Percentiles rank a stretch among this genome's conserved stretches.
Conservation (phyloP, 2,329 filamentous ascomycete species). For the Pyrenophora teres region DNA sequence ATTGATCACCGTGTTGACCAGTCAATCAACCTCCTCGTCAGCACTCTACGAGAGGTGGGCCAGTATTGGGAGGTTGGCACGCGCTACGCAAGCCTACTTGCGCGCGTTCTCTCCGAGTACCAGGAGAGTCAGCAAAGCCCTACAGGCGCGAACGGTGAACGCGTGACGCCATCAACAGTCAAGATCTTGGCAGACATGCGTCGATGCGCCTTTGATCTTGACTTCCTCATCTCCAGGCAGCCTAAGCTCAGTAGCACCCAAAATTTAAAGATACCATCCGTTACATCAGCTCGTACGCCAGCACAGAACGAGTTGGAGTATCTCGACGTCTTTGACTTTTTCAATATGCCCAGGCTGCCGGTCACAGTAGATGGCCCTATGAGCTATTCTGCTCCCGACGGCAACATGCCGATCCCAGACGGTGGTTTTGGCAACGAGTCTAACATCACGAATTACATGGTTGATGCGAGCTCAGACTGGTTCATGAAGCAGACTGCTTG, state of each 20-base stretch:
- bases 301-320: conserved; percentile 86
- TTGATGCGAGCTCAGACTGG: conserved; percentile 75
- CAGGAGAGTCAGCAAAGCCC: conserved; percentile 71
- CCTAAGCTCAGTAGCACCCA: conserved; percentile 52
- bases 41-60: conserved; percentile 79
- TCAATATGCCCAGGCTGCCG: conserved; percentile 81
- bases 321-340: conserved; percentile 91
- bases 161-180: conserved; percentile 79
- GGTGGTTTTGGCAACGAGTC: conserved; percentile 62
- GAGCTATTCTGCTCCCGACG: conserved; percentile 37
- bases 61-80: conserved; percentile 84
- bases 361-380: conserved; percentile 42
- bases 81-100: conserved; percentile 78
- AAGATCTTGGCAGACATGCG: conserved; percentile 91
- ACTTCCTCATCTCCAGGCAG: conserved; percentile 85
- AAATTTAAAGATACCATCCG: conserved; percentile 38
- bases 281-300: conserved; percentile 68
- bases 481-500: conserved; percentile 52
- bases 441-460: conserved; percentile 79
- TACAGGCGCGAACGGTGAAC: conserved; percentile 65
- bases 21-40: conserved; percentile 80
- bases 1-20: conserved; percentile 82
- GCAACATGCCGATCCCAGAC: conserved; percentile 33
- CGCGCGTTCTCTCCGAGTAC: conserved; percentile 85
- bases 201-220: conserved; percentile 84